Conservation (phyloP, 2,329 filamentous ascomycete genomes). For the Ceratocystiopsis sp. region DNA sequence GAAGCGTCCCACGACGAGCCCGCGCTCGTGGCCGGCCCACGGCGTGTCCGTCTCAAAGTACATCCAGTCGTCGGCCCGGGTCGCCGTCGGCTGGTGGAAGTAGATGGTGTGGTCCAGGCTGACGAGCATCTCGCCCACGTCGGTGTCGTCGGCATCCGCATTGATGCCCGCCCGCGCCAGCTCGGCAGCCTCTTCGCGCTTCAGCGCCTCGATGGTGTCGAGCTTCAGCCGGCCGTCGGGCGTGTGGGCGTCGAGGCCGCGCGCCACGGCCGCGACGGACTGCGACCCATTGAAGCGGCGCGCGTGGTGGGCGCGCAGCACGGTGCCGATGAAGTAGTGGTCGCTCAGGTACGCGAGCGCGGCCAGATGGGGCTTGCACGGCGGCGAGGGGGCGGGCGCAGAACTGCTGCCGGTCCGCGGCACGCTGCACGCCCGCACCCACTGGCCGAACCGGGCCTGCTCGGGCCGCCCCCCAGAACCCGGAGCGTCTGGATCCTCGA, state of each 20-base stretch:
- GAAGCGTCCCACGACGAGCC: conserved; percentile 59
- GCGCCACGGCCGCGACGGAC: neutral
- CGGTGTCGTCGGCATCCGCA: too few species aligned
- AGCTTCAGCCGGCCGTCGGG: neutral
- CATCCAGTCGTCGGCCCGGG: conserved; percentile 56
- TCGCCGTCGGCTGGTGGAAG: conserved; percentile 40
- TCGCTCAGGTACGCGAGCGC: conserved; percentile 90
- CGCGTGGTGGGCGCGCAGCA: conserved; percentile 53
- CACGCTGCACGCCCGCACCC: neutral
- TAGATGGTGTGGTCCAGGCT: conserved; percentile 59
- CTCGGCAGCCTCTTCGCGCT: conserved; percentile 2
- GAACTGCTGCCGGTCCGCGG: neutral
- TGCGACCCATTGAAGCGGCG: neutral
- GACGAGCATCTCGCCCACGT: conserved; percentile 61
- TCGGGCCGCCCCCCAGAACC: neutral
- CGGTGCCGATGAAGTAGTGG: conserved; percentile 79
- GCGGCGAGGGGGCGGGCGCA: too few species aligned
- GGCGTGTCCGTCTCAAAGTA: conserved; percentile 64
- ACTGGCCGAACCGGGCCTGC: neutral
- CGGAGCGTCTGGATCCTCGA: too few species aligned
- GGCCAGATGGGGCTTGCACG: conserved; percentile 50
- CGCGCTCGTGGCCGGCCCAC: conserved; percentile 61
- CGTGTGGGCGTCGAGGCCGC: neutral
- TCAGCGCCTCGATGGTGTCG: neutral
- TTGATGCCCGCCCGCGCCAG: too few species aligned